Base-by-base conservation (phyloP, 371 early-diverging fungal species). In the Mortierella sp. region DNA sequence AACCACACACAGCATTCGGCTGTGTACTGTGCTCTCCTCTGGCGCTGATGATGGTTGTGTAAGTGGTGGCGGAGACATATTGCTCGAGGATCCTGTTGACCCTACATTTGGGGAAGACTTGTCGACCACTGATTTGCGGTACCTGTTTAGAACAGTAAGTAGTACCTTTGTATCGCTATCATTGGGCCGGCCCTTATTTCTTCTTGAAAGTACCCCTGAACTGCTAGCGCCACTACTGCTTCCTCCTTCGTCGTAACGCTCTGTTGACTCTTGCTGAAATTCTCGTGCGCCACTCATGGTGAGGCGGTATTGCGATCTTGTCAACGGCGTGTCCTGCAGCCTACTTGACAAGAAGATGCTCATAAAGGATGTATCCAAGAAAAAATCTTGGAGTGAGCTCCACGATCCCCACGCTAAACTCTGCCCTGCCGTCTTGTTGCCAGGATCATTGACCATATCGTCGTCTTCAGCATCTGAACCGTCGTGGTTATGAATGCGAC, bases 321-420 rank as follows among this genome's bases (percentile, higher is more conserved):
- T 76, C 63, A 76, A 32, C 0, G 75, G 80, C 16, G 73, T 73
- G 30, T 77, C 73, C 72, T 78, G 84, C 68, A 75, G 58, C 55
- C 75, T 64, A 28, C 70, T 66, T 2, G 83, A 76, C 64, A 81
- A 52, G 28, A 76, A 81, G 39, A 81, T 81, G 30, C 77, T 76
- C 73, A 81, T 73, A 32, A 81, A 81, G n/a, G 77, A 76, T n/a
- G 79, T 75, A 22, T 83, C 84, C 40, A 83, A 45, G 62, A 78
- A 75, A 32, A 83, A 78, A 49, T 78, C 84, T 58, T 78, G 84
- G 11, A 75, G 32, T 8, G 78, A 71, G 0, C 67, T 61, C 55
- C 78, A 60, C 14, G 68, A 62, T n/a, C 68, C 45, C 77, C 77
- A 72, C 43, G 45, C 35, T 62, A 37, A 40, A 30, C 5, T 22